Percentiles rank a stretch among this genome's conserved stretches.
These are phyloP conservation scores for Penicillium sp. DNA, from an alignment of 2,329 filamentous ascomycete species.

Conservation along the genomic window DNA sequence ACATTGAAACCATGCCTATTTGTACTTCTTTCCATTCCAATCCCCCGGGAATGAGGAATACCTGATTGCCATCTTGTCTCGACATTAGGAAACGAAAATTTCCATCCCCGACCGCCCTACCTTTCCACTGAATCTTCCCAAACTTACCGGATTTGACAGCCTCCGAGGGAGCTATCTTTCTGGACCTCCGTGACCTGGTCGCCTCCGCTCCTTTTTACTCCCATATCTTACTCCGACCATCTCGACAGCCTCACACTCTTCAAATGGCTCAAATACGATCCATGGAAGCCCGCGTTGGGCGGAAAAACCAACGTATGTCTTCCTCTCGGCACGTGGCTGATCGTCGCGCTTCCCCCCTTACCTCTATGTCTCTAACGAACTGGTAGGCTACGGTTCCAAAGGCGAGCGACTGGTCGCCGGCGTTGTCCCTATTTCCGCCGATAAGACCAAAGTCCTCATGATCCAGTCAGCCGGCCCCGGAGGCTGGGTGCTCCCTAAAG, in stretches of 20 bases:
- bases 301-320: conserved; percentile 53
- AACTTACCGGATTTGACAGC: conserved; percentile 18
- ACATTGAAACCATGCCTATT: conserved; percentile 40
- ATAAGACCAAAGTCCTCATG: conserved; percentile 85
- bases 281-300: conserved; percentile 51
- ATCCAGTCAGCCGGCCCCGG: conserved; percentile 90
- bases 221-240: conserved; percentile 6
- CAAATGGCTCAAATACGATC: conserved; percentile 44
- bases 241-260: conserved; percentile 18
- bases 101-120: conserved; percentile 31
- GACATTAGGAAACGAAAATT: conserved; percentile 27
- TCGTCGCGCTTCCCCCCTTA: conserved; percentile 5
- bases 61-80: conserved; percentile 28
- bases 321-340: conserved; percentile 23
- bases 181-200: background rate
- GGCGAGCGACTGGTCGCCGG: conserved; percentile 95
- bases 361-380: conserved; percentile 22
- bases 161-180: conserved; percentile 24
- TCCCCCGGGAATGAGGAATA: conserved; percentile 49
- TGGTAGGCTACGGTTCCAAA: conserved; percentile 80
- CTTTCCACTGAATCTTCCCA: conserved; percentile 6
- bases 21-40: conserved; percentile 32
- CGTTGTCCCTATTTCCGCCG: conserved; percentile 82
- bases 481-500: conserved; percentile 96
- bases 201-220: conserved; percentile 9